phyloP scores from a whole-genome alignment of 306 rosid species.

The Arachis stenosperma region DNA sequence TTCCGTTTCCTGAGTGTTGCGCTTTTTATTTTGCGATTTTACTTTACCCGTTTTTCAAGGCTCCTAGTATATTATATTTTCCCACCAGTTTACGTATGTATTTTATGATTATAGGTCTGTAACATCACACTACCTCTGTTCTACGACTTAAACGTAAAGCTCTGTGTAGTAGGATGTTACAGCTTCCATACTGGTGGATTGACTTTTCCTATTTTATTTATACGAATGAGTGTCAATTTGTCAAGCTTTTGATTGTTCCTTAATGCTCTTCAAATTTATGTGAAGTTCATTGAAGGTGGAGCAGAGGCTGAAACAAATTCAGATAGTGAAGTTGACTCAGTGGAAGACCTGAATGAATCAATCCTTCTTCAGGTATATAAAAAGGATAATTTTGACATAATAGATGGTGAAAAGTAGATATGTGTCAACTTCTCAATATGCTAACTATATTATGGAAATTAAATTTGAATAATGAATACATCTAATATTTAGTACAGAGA shows the following conservation, averaged over 20 bases:
- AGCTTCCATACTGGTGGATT: background rate
- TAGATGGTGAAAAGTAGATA: background rate
- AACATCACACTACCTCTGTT: too few relatives aligned
- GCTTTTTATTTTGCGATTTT: too few relatives aligned
- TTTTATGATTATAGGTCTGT: too few relatives aligned
- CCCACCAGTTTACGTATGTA: too few relatives aligned
- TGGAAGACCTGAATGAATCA: conserved; percentile 28
- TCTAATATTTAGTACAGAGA: conserved; percentile 16
- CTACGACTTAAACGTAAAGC: too few relatives aligned
- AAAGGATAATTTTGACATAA: background rate
- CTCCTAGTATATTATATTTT: too few relatives aligned
- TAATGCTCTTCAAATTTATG: background rate
- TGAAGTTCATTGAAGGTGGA: conserved; percentile 72
- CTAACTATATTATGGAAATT: conserved; percentile 13
- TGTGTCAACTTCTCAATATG: background rate
- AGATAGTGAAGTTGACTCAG: conserved; percentile 52
- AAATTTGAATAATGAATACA: background rate
- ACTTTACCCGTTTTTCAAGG: too few relatives aligned
- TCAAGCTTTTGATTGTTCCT: conserved; percentile 22
- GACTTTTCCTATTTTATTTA: conserved; percentile 16
- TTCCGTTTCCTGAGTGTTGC: too few relatives aligned
- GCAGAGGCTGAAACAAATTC: conserved; percentile 53
- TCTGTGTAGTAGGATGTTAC: too few relatives aligned
- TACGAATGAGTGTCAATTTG: conserved; percentile 13
- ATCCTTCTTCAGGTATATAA: background rate